Evolutionary conservation across 495 filamentous ascomycete genomes (phyloP).

Genomic region (Neurospora intermedia): DNA sequence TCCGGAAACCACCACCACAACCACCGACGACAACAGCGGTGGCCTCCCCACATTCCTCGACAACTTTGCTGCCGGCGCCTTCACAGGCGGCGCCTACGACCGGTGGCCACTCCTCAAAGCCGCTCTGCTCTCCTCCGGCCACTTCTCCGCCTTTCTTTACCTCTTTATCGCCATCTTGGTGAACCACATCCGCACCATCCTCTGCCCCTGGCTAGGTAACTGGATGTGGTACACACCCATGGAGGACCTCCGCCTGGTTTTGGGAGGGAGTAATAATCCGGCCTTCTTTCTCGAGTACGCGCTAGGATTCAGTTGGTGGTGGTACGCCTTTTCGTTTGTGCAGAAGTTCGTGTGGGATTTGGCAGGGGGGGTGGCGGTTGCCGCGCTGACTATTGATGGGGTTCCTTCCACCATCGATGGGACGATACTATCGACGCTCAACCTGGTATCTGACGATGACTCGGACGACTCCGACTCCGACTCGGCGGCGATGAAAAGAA

Average conservation of each 20-base stretch:
- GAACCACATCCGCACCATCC: slow-evolving; percentile 16
- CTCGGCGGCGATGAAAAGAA: background rate
- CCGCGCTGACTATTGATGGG: background rate
- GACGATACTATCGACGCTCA: too few species aligned
- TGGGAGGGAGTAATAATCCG: slow-evolving; percentile 10
- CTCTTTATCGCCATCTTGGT: slow-evolving; percentile 10
- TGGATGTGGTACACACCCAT: slow-evolving; percentile 14
- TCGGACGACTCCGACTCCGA: too few species aligned
- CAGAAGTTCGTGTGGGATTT: slow-evolving; percentile 5
- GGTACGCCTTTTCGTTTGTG: background rate
- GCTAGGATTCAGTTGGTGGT: slow-evolving; percentile 3
- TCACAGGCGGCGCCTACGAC: slow-evolving; percentile 1
- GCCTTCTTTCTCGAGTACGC: slow-evolving; percentile 13
- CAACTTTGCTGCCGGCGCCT: slow-evolving; percentile 1
- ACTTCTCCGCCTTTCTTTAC: slow-evolving; percentile 2
- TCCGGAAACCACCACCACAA: background rate
- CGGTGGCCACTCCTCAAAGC: slow-evolving; percentile 3
- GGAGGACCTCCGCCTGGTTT: slow-evolving; percentile 14
- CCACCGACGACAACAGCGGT: background rate
- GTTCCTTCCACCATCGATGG: too few species aligned
- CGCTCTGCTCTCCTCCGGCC: slow-evolving; percentile 5
- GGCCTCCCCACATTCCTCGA: slow-evolving; percentile 2
- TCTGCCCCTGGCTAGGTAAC: slow-evolving; percentile 6
- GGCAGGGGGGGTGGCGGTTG: background rate
- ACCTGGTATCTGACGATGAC: too few species aligned